phyloP scores from a whole-genome alignment of 257 asterid genomes.

The Gentiana straminea region DNA sequence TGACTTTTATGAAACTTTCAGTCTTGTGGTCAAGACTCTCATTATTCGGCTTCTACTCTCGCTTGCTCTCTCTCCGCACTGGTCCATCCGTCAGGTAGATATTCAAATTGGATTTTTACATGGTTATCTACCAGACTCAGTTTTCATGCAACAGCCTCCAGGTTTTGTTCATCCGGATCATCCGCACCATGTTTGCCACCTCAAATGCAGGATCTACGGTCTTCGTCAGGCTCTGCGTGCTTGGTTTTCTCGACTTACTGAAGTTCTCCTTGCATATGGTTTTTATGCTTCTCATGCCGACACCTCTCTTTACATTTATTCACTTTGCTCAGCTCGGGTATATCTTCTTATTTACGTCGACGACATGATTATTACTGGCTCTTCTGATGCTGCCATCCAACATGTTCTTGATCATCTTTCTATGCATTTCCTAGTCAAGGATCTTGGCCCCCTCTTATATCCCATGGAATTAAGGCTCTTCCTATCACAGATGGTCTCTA shows the following conservation, averaged over 20 bases:
- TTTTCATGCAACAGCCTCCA: neutral
- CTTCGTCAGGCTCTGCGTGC: neutral
- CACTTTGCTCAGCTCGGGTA: too few relatives aligned
- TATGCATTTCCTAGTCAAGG: too few relatives aligned
- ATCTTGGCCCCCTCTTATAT: too few relatives aligned
- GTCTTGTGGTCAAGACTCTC: neutral
- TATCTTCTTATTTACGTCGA: slow-evolving; percentile 1
- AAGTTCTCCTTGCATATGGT: neutral
- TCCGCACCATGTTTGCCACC: neutral
- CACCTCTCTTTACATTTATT: neutral
- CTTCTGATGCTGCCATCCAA: too few relatives aligned
- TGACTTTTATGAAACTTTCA: neutral
- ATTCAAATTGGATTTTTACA: neutral
- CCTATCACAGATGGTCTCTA: neutral
- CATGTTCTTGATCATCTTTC: too few relatives aligned
- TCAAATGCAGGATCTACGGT: neutral
- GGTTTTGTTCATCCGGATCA: neutral
- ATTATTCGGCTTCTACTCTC: neutral
- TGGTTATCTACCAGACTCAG: neutral
- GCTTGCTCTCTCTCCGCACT: neutral
- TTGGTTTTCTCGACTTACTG: neutral
- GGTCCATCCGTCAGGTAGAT: neutral
- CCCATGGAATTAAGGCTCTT: too few relatives aligned
- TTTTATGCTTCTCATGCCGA: neutral
- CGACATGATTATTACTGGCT: slow-evolving; percentile 2